These are phyloP conservation scores for Alternaria ventricosa DNA, from an alignment of 2,329 filamentous ascomycete genomes.

Conservation along the genomic window DNA sequence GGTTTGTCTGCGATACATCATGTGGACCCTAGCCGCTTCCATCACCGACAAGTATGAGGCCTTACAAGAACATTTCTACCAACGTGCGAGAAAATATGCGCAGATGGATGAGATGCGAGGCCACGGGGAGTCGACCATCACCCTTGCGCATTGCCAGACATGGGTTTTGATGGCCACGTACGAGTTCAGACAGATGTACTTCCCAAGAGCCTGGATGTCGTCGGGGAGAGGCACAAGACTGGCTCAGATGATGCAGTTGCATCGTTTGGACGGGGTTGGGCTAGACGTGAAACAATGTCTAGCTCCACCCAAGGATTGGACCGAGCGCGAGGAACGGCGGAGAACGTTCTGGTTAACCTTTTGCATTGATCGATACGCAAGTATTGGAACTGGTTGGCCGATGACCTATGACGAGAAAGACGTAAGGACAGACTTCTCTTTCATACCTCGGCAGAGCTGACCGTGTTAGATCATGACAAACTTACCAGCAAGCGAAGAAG, in stretches of 20 bases:
- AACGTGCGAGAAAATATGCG: conserved; percentile 85
- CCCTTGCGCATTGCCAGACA: conserved; percentile 82
- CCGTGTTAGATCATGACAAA: conserved; percentile 73
- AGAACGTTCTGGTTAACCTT: conserved; percentile 97
- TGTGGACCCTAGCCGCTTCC: conserved; percentile 93
- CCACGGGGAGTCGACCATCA: conserved; percentile 87
- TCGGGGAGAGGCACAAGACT: conserved; percentile 82
- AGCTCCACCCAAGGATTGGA: conserved; percentile 88
- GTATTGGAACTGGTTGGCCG: conserved; percentile 96
- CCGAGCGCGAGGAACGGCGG: conserved; percentile 86
- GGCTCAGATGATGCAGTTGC: conserved; percentile 89
- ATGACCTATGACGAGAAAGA: conserved; percentile 93
- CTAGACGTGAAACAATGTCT: conserved; percentile 93
- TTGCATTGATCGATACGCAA: conserved; percentile 88
- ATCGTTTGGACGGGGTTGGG: conserved; percentile 81
- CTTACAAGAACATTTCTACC: conserved; percentile 88
- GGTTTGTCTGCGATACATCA: conserved; percentile 87
- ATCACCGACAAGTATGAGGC: conserved; percentile 80
- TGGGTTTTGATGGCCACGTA: conserved; percentile 82
- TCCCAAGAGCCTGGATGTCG: conserved; percentile 93
- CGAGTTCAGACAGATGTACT: conserved; percentile 98
- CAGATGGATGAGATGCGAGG: conserved; percentile 91
- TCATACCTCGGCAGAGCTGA: conserved; percentile 7
- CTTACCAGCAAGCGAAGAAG: conserved; percentile 82
- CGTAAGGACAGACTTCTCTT: conserved; percentile 51